Base-by-base conservation (phyloP, 2,329 filamentous ascomycete genomes). In the Cytospora leucostoma region DNA sequence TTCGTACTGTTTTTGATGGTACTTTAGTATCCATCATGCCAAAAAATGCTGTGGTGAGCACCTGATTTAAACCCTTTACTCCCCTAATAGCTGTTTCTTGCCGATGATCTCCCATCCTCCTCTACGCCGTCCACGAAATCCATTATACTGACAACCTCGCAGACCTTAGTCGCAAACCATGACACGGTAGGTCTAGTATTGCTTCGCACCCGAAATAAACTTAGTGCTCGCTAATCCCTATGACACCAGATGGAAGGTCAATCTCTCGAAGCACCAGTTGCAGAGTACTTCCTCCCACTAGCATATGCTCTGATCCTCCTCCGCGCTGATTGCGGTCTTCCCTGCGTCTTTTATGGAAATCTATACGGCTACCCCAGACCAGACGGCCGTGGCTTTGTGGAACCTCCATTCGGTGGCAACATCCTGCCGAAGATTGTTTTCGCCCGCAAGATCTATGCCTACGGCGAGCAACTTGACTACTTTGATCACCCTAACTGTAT, bases 261-360 rank as follows among this genome's bases (percentile, higher is more conserved):
- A 72, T 82, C 85, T 1, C 78, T 88, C 51, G 86, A 84, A 70
- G 80, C 84, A 0, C 82, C 83, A 2, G 81, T 91, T 38, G 80
- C 84, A 56, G 76, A 80, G 8, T 86, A 82, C 72, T 88, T 91
- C 76, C 88, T 89, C 69, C 81, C 86, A 0, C 76, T 90, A 27
- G 88, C 88, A 32, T 90, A 91, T 73, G 78, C 86, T 1, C 78
- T 91, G 40, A 89, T 90, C 64, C 80, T 91, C 3, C 82, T 91
- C 40, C 82, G 87, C 13, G 69, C 70, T 17, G 74, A 80, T 56
- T 77, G 84, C 38, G 88, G 88, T 17, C 81, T 85, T 34, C 88
- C 88, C 0, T 90, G 86, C 68, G 77, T 90, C 40, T 92, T 92
- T 72, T 91, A 87, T 71, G 87, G 88, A 32, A 88, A 91, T 70